phyloP scores from a whole-genome alignment of 441 rosid species.

The Adansonia gregorii region DNA sequence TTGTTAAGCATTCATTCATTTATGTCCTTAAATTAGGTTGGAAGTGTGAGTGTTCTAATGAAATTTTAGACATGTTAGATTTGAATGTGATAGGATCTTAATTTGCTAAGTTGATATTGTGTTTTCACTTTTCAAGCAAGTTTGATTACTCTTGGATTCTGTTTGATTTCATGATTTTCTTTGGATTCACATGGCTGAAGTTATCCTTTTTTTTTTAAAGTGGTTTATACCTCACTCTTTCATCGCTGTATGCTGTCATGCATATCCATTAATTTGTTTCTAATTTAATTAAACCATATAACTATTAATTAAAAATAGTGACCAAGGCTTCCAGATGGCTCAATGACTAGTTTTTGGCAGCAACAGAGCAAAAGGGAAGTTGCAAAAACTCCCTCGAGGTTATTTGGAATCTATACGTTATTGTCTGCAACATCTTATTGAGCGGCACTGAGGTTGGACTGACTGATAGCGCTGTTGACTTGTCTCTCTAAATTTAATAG shows the following conservation, averaged over 20 bases:
- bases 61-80: conserved; percentile 2
- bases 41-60: neutral
- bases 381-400: conserved; percentile 2
- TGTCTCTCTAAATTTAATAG: neutral
- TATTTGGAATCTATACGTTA: neutral
- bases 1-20: conserved; percentile 1
- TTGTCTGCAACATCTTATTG: neutral
- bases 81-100: neutral
- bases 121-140: neutral
- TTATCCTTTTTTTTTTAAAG: neutral
- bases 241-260: neutral
- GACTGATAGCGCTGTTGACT: neutral
- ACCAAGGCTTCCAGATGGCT: neutral
- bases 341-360: conserved; percentile 4
- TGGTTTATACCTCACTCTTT: conserved; percentile 2
- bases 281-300: conserved; percentile 10
- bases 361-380: neutral
- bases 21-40: neutral
- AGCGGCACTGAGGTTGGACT: conserved; percentile 1
- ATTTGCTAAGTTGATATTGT: neutral
- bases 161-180: conserved; percentile 9
- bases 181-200: neutral
- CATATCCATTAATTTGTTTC: conserved; percentile 6
- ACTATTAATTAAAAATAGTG: neutral
- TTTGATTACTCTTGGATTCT: neutral